phyloP scores from a whole-genome alignment of 140 eudicot species.

The Erigeron philadelphicus region DNA sequence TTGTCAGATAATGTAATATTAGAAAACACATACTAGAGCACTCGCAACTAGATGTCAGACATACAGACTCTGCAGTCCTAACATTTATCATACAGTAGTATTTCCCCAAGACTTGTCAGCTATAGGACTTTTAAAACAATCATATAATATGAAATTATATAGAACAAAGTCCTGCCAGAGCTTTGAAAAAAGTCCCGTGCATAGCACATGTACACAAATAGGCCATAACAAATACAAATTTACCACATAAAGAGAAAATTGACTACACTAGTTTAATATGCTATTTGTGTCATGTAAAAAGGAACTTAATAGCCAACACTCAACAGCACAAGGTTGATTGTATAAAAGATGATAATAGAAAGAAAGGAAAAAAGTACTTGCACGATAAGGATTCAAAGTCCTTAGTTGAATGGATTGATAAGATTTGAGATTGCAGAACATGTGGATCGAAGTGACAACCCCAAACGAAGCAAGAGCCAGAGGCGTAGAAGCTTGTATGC shows the following conservation, averaged over 20 bases:
- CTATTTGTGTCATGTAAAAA: background rate
- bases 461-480: conserved; percentile 84
- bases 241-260: too few relatives aligned
- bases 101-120: too few relatives aligned
- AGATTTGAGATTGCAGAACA: conserved; percentile 96
- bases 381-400: conserved; percentile 98
- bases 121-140: background rate
- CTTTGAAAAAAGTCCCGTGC: background rate
- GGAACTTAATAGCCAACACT: background rate
- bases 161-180: background rate
- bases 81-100: too few relatives aligned
- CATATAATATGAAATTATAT: background rate
- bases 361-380: conserved; percentile 57
- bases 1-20: too few relatives aligned
- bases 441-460: conserved; percentile 80
- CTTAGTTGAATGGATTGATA: conserved; percentile 93
- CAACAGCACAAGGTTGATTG: conserved; percentile 2
- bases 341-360: background rate
- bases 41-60: too few relatives aligned
- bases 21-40: too few relatives aligned
- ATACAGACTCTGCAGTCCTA: too few relatives aligned
- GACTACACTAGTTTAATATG: too few relatives aligned
- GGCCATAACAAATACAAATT: too few relatives aligned
- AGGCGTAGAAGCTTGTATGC: conserved; percentile 73
- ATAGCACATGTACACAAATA: too few relatives aligned